phyloP scores from a whole-genome alignment of 768 basidiomycete species.

The Hemileccinum rubropunctum region DNA sequence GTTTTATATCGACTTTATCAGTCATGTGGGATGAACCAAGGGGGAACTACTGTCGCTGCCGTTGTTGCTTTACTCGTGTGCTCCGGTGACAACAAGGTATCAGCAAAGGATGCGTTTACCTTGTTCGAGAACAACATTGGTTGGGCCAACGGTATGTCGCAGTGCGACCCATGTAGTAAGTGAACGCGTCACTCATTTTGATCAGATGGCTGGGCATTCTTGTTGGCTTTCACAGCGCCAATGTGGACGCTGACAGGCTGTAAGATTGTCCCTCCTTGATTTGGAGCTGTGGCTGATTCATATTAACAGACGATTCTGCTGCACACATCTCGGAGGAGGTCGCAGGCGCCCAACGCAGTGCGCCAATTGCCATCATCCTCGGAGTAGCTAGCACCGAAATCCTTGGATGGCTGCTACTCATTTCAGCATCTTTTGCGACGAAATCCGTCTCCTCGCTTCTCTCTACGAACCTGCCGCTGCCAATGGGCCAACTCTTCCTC shows the following conservation, averaged over 20 bases:
- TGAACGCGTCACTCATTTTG: not conserved
- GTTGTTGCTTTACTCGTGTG: slow-evolving; percentile 58
- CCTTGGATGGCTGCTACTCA: slow-evolving; percentile 63
- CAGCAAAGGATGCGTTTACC: slow-evolving; percentile 66
- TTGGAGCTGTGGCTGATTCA: not conserved
- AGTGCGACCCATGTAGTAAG: not conserved
- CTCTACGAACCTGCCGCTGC: slow-evolving; percentile 50
- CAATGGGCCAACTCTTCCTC: slow-evolving; percentile 72
- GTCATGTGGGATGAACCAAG: slow-evolving; percentile 31
- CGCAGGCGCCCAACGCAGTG: slow-evolving; percentile 58
- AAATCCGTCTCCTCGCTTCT: slow-evolving; percentile 52
- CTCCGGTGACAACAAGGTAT: slow-evolving; percentile 56
- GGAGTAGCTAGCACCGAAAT: not conserved
- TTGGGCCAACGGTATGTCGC: slow-evolving; percentile 54
- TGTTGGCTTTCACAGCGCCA: slow-evolving; percentile 67
- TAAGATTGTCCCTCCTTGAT: slow-evolving; percentile 29
- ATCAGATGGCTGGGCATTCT: slow-evolving; percentile 72
- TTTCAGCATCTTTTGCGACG: slow-evolving; percentile 65
- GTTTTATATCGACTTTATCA: not conserved
- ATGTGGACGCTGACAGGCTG: slow-evolving; percentile 84
- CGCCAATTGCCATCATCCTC: slow-evolving; percentile 62
- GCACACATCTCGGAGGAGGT: slow-evolving; percentile 76
- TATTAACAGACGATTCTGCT: slow-evolving; percentile 64
- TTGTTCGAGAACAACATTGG: slow-evolving; percentile 70
- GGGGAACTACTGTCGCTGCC: slow-evolving; percentile 62